phyloP scores from a whole-genome alignment of 2,329 filamentous ascomycete species.

The Fusarium sp. region DNA sequence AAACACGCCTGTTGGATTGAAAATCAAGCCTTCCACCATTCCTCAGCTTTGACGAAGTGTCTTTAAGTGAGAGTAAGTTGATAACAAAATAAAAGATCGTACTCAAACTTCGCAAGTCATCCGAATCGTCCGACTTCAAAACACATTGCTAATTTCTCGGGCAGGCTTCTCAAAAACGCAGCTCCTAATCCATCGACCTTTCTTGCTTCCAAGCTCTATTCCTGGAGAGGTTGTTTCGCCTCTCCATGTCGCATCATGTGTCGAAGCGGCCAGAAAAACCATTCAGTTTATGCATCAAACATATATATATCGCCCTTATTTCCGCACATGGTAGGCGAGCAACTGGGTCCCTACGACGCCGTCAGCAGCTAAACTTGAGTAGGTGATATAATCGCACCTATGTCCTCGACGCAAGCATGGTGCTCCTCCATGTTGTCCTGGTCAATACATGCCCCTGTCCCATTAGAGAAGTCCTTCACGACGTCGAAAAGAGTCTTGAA shows the following conservation, averaged over 20 bases:
- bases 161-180: too few species aligned
- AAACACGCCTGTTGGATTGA: slow-evolving; percentile 6
- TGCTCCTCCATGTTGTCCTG: slow-evolving; percentile 24
- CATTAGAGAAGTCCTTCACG: background rate
- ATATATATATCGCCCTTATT: slow-evolving; percentile 7
- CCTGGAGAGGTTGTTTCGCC: too few species aligned
- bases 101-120: background rate
- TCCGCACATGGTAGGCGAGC: slow-evolving; percentile 3
- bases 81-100: slow-evolving; percentile 13
- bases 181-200: too few species aligned
- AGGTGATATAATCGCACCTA: slow-evolving; percentile 22
- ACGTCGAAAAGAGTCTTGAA: slow-evolving; percentile 4
- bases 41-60: background rate
- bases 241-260: background rate
- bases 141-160: too few species aligned
- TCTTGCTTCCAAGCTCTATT: too few species aligned
- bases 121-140: too few species aligned
- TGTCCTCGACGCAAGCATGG: slow-evolving; percentile 16
- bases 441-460: slow-evolving; percentile 1
- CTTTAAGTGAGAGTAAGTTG: slow-evolving; percentile 13
- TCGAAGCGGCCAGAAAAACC: background rate
- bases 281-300: slow-evolving; percentile 13
- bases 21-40: background rate
- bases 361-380: background rate
- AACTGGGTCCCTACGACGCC: too few species aligned